phyloP scores from a whole-genome alignment of 306 rosid genomes.

The Cucumis cinereus region DNA sequence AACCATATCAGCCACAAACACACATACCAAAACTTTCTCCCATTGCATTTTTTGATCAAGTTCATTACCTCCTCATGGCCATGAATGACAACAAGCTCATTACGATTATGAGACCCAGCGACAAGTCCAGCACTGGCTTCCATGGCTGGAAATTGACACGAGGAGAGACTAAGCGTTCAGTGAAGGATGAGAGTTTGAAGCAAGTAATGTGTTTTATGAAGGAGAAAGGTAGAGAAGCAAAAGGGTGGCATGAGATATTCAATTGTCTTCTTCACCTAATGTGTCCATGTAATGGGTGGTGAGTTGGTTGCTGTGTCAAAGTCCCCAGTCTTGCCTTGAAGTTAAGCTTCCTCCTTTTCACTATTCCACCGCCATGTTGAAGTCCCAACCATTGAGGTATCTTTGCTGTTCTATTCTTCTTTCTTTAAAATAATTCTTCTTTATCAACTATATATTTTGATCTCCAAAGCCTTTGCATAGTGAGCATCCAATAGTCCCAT shows the following conservation, averaged over 20 bases:
- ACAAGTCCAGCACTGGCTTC: constrained; percentile 82
- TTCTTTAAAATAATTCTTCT: neutral
- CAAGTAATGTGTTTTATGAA: constrained; percentile 20
- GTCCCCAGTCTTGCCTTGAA: constrained; percentile 68
- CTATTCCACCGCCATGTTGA: constrained; percentile 26
- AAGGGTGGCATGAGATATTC: neutral
- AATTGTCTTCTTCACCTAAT: constrained; percentile 28
- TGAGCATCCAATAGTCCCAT: neutral
- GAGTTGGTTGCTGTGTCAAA: constrained; percentile 64
- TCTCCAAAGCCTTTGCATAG: neutral
- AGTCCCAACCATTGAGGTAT: neutral
- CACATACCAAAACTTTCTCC: neutral
- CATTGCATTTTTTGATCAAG: neutral
- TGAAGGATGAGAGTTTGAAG: constrained; percentile 12
- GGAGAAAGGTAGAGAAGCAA: constrained; percentile 3
- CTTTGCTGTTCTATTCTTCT: neutral
- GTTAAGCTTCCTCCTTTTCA: constrained; percentile 54
- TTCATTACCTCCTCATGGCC: constrained; percentile 72
- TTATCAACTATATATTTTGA: neutral
- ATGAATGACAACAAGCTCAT: constrained; percentile 75
- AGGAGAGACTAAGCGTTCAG: neutral
- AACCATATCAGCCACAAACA: neutral
- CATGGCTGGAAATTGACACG: constrained; percentile 16
- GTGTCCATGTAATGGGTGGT: constrained; percentile 35
- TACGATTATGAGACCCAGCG: constrained; percentile 82